A percentile compares a stretch with the other conserved stretches of the same genome.
phyloP scores from a whole-genome alignment of 75 land plant genomes.

The Cunninghamia lanceolata region DNA sequence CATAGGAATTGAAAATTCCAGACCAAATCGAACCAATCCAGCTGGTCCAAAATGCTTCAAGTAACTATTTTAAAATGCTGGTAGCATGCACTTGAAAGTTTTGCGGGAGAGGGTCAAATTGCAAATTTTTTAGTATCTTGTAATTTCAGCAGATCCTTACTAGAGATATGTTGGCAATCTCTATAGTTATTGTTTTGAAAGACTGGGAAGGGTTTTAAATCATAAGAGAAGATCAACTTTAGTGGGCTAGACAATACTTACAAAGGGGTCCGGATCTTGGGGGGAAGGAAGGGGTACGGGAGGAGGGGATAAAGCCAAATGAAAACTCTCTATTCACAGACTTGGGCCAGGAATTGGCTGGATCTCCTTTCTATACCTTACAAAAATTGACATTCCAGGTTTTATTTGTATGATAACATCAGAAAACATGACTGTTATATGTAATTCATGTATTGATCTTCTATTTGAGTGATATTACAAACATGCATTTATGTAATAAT shows the following conservation, averaged over 20 bases:
- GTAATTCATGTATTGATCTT: background rate
- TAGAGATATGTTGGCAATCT: background rate
- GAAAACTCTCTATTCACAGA: background rate
- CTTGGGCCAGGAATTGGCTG: background rate
- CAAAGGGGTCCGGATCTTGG: too few species aligned
- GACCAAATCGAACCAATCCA: too few species aligned
- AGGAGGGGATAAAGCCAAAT: too few species aligned
- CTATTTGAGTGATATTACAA: background rate
- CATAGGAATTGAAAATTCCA: too few species aligned
- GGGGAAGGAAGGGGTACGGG: too few species aligned
- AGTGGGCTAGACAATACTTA: background rate
- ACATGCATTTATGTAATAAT: background rate
- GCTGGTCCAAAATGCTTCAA: too few species aligned
- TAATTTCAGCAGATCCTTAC: background rate
- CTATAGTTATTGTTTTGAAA: background rate
- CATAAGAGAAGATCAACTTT: background rate
- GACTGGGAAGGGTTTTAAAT: background rate
- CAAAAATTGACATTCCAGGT: background rate
- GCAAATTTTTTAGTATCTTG: too few species aligned
- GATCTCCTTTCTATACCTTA: background rate
- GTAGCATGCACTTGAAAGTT: background rate
- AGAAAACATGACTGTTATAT: background rate
- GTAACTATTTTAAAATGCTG: background rate
- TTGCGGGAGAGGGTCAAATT: background rate
- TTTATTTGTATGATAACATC: background rate